Evolutionary conservation across 345 rosid genomes (phyloP), one percentile per base, ranked within the genome.

Genomic region (Zanthoxylum bungeanum): DNA sequence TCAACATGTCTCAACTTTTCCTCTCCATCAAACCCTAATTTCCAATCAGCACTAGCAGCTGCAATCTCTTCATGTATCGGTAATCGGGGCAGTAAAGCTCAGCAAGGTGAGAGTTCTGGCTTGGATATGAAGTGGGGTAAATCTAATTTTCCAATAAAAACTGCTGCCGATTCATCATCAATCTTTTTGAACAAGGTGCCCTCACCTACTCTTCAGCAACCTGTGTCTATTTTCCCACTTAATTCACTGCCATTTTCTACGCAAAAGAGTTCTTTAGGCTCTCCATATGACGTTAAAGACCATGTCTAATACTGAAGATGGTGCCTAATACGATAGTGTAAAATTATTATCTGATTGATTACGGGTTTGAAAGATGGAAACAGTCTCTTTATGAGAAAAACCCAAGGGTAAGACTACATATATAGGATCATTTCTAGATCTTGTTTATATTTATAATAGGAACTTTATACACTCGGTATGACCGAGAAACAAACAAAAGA

Each of bases 1-100:
- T n/a, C 85, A 16, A 67, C 80, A 9, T 67, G 66, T 72, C 79
- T 84, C 75, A 81, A 73, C 80, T 84, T 88, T 73, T 73, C 74
- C 47, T 60, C 70, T 21, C 63, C 87, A 8, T 72, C 81, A 24
- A 77, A 78, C 34, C 81, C 78, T 22, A 72, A 30, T 57, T 78
- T 81, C 53, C 75, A 77, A 19, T 76, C 81, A 4, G 83, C 80
- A n/a, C 60, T 82, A 49, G 78, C 78, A 5, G 80, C 83, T 22
- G 80, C 84, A 40, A 64, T 85, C 66, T 71, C 83, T 7, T 74
- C 85, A 33, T 62, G 64, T 14, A 71, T 67, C 4, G 78, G 75
- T 19, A 69, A 62, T 42, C 62, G 62, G n/a, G 72, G 64, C 22
- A 47, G 58, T 44, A 50, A 8, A 22, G 68, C 51, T 16, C 25